phyloP scores from a whole-genome alignment of 768 basidiomycete species.

The Mycena alexandri region DNA sequence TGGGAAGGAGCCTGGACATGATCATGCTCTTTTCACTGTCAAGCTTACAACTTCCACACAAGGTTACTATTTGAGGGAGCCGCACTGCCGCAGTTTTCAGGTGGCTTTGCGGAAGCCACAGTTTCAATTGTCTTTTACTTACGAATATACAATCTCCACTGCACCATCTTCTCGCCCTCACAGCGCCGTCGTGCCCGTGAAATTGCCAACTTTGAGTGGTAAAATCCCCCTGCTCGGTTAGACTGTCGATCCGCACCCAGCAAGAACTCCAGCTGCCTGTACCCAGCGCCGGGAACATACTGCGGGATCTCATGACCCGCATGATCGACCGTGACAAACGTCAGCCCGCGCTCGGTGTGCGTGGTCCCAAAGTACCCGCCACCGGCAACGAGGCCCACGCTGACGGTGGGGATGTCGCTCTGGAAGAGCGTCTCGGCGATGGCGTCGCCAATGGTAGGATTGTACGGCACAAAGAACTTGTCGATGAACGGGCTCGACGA shows the following conservation, averaged over 20 bases:
- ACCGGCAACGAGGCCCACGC: slow-evolving; percentile 17
- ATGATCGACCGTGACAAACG: slow-evolving; percentile 14
- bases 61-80: neutral
- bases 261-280: slow-evolving; percentile 16
- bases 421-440: slow-evolving; percentile 13
- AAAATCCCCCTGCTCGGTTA: slow-evolving; percentile 22
- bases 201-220: slow-evolving; percentile 26
- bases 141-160: neutral
- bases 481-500: slow-evolving; percentile 21
- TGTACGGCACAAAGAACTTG: slow-evolving; percentile 26
- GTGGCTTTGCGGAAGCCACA: slow-evolving; percentile 16
- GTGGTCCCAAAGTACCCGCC: slow-evolving; percentile 16
- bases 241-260: slow-evolving; percentile 21
- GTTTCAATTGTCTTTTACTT: slow-evolving; percentile 17
- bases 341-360: slow-evolving; percentile 21
- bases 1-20: no score
- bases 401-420: slow-evolving; percentile 20
- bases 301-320: slow-evolving; percentile 15
- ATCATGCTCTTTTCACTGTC: no score
- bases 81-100: no score
- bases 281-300: slow-evolving; percentile 13
- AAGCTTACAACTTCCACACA: no score
- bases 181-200: slow-evolving; percentile 21
- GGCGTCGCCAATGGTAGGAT: slow-evolving; percentile 14
- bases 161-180: slow-evolving; percentile 18